Evolutionary conservation across 2,329 filamentous ascomycete genomes (phyloP).

Genomic region (Colletotrichum filicis): DNA sequence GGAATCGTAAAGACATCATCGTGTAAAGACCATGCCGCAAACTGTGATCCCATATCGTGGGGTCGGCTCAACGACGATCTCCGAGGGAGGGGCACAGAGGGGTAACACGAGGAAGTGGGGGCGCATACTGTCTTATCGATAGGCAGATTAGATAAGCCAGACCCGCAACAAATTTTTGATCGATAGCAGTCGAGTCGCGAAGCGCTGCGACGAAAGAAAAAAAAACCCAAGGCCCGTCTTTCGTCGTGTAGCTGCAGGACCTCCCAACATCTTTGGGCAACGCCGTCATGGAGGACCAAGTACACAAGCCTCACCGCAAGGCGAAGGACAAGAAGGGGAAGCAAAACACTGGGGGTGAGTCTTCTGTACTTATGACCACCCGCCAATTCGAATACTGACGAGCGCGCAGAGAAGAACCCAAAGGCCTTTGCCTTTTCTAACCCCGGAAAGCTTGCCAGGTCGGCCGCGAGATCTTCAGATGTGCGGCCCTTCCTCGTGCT

Average conservation of each 20-base stretch:
- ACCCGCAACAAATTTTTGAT: constrained; percentile 33
- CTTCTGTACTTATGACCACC: neutral
- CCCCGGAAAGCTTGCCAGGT: constrained; percentile 82
- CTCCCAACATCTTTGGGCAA: constrained; percentile 6
- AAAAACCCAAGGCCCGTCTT: neutral
- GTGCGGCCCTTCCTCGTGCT: constrained; percentile 50
- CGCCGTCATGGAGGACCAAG: constrained; percentile 80
- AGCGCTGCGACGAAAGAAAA: constrained; percentile 7
- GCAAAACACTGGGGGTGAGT: constrained; percentile 66
- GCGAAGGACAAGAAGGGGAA: constrained; percentile 87
- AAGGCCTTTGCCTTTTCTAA: constrained; percentile 91
- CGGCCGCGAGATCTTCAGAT: constrained; percentile 79
- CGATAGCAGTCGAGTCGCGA: constrained; percentile 23
- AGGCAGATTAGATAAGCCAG: constrained; percentile 24
- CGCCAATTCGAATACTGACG: constrained; percentile 36
- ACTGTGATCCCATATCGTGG: neutral
- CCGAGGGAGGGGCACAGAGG: neutral
- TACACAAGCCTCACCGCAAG: constrained; percentile 86
- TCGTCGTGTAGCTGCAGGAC: constrained; percentile 18
- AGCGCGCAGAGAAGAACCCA: constrained; percentile 75
- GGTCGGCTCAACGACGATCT: neutral
- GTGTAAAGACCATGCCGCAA: neutral
- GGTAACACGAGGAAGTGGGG: neutral
- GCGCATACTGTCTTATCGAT: neutral
- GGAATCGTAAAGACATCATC: neutral